phyloP scores from a whole-genome alignment of 1,139 yeast genomes.

The Meyerozyma carpophila region DNA sequence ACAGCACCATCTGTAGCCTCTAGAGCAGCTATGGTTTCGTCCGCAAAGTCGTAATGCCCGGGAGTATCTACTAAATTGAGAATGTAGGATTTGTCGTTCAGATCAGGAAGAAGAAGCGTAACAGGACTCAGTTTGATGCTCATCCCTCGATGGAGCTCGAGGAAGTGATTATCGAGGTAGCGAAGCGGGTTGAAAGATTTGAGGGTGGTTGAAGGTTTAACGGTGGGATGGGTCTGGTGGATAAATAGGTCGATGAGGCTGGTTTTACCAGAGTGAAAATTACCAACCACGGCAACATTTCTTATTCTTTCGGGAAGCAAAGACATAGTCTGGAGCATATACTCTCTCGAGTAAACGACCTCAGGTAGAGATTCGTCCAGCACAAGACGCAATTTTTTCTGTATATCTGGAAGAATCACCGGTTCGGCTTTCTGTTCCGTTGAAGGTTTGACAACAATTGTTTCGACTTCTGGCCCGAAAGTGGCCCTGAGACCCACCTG shows the following conservation, averaged over 20 bases:
- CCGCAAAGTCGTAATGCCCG: constrained; percentile 81
- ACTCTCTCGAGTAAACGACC: constrained; percentile 59
- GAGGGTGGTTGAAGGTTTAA: constrained; percentile 21
- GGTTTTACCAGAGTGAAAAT: constrained; percentile 84
- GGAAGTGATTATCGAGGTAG: constrained; percentile 64
- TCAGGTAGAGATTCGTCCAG: constrained; percentile 41
- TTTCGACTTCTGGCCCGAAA: constrained; percentile 59
- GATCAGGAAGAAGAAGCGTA: constrained; percentile 54
- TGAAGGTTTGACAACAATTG: constrained; percentile 29
- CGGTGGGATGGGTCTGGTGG: constrained; percentile 50
- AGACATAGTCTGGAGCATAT: constrained; percentile 44
- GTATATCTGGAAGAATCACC: constrained; percentile 51
- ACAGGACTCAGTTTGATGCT: constrained; percentile 63
- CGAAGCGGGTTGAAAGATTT: constrained; percentile 41
- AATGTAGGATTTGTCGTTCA: constrained; percentile 50
- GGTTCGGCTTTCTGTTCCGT: constrained; percentile 42
- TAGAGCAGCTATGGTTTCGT: constrained; percentile 60
- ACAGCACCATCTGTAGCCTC: constrained; percentile 61
- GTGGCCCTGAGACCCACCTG: constrained; percentile 11
- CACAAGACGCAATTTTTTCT: constrained; percentile 44
- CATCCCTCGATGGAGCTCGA: constrained; percentile 69
- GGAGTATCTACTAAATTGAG: constrained; percentile 79
- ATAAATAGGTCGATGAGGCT: constrained; percentile 68
- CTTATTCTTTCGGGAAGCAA: constrained; percentile 60
- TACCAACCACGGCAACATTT: constrained; percentile 80